Conservation (phyloP, 1,284 basidiomycete genomes). For the Melampsora americana region DNA sequence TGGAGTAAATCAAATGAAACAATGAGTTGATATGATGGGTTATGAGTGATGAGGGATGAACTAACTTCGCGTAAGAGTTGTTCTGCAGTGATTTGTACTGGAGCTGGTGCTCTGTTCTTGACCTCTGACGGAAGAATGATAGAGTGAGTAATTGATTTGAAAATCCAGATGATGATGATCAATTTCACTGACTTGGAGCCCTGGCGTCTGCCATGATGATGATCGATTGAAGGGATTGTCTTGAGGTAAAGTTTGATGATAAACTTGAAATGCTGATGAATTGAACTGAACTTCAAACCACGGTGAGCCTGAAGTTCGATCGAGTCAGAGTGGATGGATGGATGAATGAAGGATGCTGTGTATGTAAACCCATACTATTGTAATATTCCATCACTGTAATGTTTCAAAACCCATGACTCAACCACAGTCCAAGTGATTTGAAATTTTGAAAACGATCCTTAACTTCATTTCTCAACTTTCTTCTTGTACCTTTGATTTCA, state of each 20-base stretch:
- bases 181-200: conserved; percentile 28
- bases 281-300: background rate
- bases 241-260: no score
- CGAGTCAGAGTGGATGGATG: background rate
- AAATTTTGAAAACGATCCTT: background rate
- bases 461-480: background rate
- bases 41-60: conserved; percentile 27
- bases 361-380: conserved; percentile 4
- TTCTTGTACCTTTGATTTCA: no score
- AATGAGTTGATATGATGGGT: background rate
- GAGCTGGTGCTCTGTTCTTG: conserved; percentile 44
- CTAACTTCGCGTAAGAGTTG: conserved; percentile 88
- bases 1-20: background rate
- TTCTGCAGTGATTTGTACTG: conserved; percentile 82
- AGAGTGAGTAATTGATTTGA: background rate
- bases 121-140: conserved; percentile 13
- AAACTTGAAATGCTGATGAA: no score
- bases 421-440: background rate
- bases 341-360: background rate
- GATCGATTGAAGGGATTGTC: background rate
- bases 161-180: background rate
- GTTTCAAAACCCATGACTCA: background rate
- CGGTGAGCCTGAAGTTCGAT: background rate
- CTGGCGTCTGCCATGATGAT: conserved; percentile 35
- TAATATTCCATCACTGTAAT: background rate